Percentiles rank a stretch among this genome's conserved stretches.
Conservation (phyloP, 1,284 basidiomycete genomes). For the Leccinum insigne region DNA sequence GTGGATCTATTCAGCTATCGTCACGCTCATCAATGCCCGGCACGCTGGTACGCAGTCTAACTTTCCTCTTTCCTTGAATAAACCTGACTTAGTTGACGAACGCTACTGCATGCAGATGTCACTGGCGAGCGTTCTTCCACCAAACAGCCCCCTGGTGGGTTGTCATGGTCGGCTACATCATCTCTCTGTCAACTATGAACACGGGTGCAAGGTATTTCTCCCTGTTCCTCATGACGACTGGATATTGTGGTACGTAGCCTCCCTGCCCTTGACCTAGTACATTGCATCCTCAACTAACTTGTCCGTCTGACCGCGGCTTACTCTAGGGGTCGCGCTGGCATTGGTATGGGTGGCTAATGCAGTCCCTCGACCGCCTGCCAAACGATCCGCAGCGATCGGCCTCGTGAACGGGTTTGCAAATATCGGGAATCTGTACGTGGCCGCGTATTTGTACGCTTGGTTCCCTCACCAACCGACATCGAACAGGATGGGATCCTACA, state of each 20-base stretch:
- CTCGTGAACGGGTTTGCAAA: background rate
- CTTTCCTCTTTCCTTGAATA: background rate
- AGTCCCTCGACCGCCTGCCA: background rate
- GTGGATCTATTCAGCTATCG: background rate
- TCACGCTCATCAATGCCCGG: background rate
- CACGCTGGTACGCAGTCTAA: background rate
- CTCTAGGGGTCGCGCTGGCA: background rate
- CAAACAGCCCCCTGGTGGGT: background rate
- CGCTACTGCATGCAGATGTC: background rate
- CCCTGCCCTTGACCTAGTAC: background rate
- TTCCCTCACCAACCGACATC: background rate
- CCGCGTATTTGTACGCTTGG: background rate
- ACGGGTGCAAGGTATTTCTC: background rate
- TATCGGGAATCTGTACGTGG: background rate
- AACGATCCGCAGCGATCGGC: background rate
- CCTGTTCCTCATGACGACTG: background rate
- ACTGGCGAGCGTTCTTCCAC: slow-evolving; percentile 1
- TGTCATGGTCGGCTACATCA: background rate
- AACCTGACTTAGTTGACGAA: background rate
- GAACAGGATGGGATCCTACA: background rate
- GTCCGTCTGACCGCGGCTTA: background rate
- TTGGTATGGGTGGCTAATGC: background rate
- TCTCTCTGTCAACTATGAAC: slow-evolving; percentile 2
- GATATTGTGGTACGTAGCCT: background rate
- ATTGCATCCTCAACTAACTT: too few species aligned